Percentiles rank a stretch among this genome's conserved stretches.
These are phyloP conservation scores for Juglanconis sp. DNA, from an alignment of 2,329 filamentous ascomycete species.

Conservation along the genomic window DNA sequence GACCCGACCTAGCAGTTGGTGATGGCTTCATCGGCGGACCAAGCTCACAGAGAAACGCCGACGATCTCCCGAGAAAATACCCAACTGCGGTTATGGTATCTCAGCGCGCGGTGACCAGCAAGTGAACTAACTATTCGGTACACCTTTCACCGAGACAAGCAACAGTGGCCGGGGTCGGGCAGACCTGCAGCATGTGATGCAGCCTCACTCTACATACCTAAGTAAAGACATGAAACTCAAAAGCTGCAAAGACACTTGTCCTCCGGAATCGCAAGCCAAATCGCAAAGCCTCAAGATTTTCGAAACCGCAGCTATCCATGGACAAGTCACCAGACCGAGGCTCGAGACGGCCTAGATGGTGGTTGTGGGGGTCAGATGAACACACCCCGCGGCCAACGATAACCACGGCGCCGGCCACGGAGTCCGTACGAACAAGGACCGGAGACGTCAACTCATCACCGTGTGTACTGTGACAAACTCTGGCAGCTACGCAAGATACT, in stretches of 20 bases:
- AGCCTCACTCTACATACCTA: neutral
- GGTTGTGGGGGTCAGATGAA: constrained; percentile 14
- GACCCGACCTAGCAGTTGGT: too few relatives aligned
- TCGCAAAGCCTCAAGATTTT: neutral
- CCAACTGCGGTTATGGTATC: neutral
- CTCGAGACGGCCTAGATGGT: neutral
- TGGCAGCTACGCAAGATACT: neutral
- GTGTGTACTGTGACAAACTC: neutral
- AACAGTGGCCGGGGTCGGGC: neutral
- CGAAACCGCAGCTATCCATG: neutral
- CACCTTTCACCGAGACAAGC: neutral
- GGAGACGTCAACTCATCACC: neutral
- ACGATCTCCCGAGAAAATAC: too few relatives aligned
- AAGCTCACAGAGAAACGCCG: too few relatives aligned
- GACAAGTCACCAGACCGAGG: constrained; percentile 5
- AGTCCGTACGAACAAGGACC: neutral
- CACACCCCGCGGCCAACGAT: constrained; percentile 4
- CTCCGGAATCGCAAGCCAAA: neutral
- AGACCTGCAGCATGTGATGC: constrained; percentile 8
- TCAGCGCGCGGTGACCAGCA: neutral
- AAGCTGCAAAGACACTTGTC: neutral
- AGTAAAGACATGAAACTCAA: neutral
- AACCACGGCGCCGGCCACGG: neutral
- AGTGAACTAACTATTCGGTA: neutral
- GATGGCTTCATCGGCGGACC: too few relatives aligned